Percentiles rank a stretch among this genome's conserved stretches.
phyloP scores from a whole-genome alignment of 1,284 basidiomycete genomes.

The Leucocoprinus gongylophorus region DNA sequence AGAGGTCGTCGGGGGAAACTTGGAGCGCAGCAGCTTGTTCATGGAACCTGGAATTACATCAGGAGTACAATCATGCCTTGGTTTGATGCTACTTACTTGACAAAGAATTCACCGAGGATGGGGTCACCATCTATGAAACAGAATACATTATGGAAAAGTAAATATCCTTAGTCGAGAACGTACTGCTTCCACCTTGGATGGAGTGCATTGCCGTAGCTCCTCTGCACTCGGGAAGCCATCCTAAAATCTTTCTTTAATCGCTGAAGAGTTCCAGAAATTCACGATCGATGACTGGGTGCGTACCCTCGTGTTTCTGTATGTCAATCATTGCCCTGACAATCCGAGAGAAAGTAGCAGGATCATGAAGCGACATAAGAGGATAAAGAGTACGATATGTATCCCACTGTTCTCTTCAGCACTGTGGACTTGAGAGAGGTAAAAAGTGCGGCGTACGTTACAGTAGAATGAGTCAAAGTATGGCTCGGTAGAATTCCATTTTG shows the following conservation, averaged over 20 bases:
- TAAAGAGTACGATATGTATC: conserved; percentile 58
- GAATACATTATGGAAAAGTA: neutral
- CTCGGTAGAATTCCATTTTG: conserved; percentile 55
- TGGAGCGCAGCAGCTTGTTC: conserved; percentile 39
- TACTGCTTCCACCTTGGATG: conserved; percentile 60
- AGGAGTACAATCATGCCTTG: neutral
- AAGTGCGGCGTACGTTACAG: conserved; percentile 45
- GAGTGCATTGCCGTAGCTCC: conserved; percentile 42
- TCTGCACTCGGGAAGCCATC: conserved; percentile 59
- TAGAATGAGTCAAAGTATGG: conserved; percentile 66
- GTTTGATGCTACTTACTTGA: conserved; percentile 40
- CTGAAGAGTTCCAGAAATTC: neutral
- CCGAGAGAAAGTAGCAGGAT: conserved; percentile 46
- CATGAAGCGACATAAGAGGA: conserved; percentile 55
- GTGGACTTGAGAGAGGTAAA: neutral
- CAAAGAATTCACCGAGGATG: conserved; percentile 57
- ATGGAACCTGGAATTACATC: conserved; percentile 33
- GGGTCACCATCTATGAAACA: conserved; percentile 49
- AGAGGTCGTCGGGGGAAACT: conserved; percentile 43
- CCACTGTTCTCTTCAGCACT: conserved; percentile 36
- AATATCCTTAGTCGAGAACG: conserved; percentile 18
- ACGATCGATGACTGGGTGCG: neutral
- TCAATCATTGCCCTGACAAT: conserved; percentile 59
- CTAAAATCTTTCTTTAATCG: conserved; percentile 42
- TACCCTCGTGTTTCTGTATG: conserved; percentile 60